These are phyloP conservation scores for Kernera saxatilis DNA, from an alignment of 345 rosid genomes.

Conservation along the genomic window DNA sequence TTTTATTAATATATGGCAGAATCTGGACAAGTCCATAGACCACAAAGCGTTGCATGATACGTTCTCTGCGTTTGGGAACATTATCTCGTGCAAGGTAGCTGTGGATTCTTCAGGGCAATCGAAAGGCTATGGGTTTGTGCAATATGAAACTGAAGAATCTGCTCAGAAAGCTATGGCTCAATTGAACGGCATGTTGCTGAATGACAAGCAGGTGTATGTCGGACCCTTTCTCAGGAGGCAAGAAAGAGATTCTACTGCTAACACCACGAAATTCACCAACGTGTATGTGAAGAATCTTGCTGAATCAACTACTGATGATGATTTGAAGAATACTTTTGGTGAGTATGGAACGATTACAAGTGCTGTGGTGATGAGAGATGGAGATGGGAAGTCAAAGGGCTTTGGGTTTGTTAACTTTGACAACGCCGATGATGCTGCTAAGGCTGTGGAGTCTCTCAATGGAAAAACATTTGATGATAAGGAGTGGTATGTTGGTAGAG, in stretches of 20 bases:
- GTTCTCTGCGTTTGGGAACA: slow-evolving; percentile 71
- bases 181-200: slow-evolving; percentile 84
- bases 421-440: slow-evolving; percentile 79
- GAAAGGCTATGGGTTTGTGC: slow-evolving; percentile 95
- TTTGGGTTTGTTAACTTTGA: slow-evolving; percentile 97
- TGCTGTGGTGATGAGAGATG: slow-evolving; percentile 80
- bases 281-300: slow-evolving; percentile 86
- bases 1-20: slow-evolving; percentile 39
- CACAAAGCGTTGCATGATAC: slow-evolving; percentile 89
- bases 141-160: slow-evolving; percentile 72
- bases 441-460: slow-evolving; percentile 79
- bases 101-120: slow-evolving; percentile 82
- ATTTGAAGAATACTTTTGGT: slow-evolving; percentile 57
- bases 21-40: slow-evolving; percentile 80
- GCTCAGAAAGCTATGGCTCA: slow-evolving; percentile 75
- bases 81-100: slow-evolving; percentile 90
- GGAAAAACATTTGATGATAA: slow-evolving; percentile 73
- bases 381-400: slow-evolving; percentile 74
- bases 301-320: slow-evolving; percentile 69
- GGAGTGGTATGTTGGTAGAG: slow-evolving; percentile 94
- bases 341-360: slow-evolving; percentile 84
- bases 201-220: slow-evolving; percentile 93
- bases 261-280: slow-evolving; percentile 62
- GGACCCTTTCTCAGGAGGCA: slow-evolving; percentile 93
- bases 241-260: slow-evolving; percentile 61